A percentile compares a stretch with the other conserved stretches of the same genome.
These are phyloP conservation scores for Rhododendron ovatum DNA, from an alignment of 148 eudicot genomes.

Conservation along the genomic window DNA sequence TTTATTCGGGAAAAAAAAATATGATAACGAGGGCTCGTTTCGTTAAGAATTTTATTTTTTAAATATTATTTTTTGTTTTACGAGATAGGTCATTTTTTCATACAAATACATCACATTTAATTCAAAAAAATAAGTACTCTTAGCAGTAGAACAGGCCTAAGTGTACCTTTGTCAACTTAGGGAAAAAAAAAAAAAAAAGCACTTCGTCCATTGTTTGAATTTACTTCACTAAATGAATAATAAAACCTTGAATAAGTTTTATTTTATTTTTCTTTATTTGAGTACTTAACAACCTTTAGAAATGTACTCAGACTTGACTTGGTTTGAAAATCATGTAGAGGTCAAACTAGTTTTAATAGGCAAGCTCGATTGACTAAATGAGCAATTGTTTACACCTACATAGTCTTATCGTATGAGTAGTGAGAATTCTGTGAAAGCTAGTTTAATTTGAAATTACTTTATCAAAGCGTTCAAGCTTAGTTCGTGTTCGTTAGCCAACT, in stretches of 20 bases:
- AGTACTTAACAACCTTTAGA: not conserved
- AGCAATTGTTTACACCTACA: not conserved
- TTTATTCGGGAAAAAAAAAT: no score
- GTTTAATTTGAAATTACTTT: not conserved
- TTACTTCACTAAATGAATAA: not conserved
- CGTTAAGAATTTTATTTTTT: no score
- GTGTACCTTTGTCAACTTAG: no score
- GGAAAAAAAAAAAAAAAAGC: no score
- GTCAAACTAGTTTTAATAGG: not conserved
- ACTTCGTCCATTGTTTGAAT: not conserved
- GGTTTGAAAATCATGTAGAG: not conserved
- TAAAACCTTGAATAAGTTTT: not conserved
- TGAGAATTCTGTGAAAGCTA: not conserved
- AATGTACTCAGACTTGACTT: not conserved
- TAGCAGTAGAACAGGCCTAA: no score
- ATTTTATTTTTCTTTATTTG: not conserved
- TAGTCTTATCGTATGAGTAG: not conserved
- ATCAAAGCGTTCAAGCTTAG: not conserved
- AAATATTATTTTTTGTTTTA: no score
- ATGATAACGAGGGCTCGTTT: no score
- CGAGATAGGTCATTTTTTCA: rapidly evolving
- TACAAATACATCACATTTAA: no score
- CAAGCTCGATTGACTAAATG: not conserved
- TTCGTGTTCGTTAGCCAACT: no score
- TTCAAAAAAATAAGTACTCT: no score